A percentile compares a stretch with the other conserved stretches of the same genome.
Conservation (phyloP, 2,329 filamentous ascomycete genomes). For the Botrytis aclada region DNA sequence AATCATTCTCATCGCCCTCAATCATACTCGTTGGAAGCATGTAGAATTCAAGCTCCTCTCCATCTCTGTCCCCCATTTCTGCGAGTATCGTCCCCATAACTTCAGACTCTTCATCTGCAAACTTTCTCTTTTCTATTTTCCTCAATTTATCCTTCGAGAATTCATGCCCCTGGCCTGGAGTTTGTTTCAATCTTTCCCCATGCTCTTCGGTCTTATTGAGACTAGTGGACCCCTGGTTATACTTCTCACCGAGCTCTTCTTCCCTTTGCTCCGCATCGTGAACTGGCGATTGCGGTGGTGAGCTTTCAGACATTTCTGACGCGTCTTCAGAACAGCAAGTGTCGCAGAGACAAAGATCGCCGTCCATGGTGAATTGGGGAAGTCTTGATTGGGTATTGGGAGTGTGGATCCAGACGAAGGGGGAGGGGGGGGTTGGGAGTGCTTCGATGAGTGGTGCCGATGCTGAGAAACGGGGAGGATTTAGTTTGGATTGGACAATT, state of each 20-base stretch:
- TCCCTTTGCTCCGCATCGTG: background rate
- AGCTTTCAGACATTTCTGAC: background rate
- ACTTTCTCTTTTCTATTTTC: background rate
- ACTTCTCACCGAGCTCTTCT: background rate
- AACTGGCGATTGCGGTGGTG: background rate
- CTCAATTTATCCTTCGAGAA: background rate
- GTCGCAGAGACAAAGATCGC: background rate
- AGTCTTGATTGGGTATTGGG: background rate
- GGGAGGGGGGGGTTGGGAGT: too few relatives aligned
- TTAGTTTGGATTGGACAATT: fast-evolving
- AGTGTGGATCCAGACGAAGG: background rate
- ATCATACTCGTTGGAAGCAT: too few relatives aligned
- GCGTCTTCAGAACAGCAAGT: background rate
- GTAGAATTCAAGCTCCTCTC: background rate
- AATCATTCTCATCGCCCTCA: background rate
- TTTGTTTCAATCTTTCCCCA: background rate
- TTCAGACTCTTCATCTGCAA: background rate
- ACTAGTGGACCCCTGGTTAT: background rate
- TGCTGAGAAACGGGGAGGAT: background rate
- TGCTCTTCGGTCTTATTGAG: background rate
- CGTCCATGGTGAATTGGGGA: background rate
- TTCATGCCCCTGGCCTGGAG: background rate
- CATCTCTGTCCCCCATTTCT: background rate
- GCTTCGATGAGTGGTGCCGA: too few relatives aligned
- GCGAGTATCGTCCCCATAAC: background rate